Evolutionary conservation across 1,284 basidiomycete species (phyloP), one percentile per base, ranked within the genome.

Genomic region (Caloboletus firmus): DNA sequence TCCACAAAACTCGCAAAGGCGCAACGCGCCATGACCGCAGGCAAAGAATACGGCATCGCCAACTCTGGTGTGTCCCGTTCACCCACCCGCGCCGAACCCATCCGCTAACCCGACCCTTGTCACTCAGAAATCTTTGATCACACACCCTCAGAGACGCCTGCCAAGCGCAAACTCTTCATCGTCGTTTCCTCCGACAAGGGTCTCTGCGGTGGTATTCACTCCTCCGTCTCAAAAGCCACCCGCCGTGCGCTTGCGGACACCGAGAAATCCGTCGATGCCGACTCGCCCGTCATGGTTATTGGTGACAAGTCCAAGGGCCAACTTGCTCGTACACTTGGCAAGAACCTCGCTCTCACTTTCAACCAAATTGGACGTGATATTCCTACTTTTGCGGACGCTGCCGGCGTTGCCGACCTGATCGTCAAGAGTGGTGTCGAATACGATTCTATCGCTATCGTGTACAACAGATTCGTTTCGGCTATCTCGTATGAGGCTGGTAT

Each of bases 121-220:
- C 49, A 18, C 40, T n/a, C 74, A 94, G 92, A 94, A 82, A 80
- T 95, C 63, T 94, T 92, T 77, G 76, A 83, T 59, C 81, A 93
- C 72, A 75, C 89, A 32, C 76, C 84, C 45, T 74, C 83, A 17
- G 83, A 88, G 68, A 80, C 81, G 54, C 72, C 81, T 12, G 73
- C 79, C 32, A 79, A 84, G 65, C 87, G 85, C 76, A 89, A 91
- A 69, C 89, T 98, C 63, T 93, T 95, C 79, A 75, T 99, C 63
- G 91, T 95, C 73, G 76, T 96, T 67, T 97, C 96, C 46, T 98
- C 95, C 55, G 96, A 99, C 86, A 96, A 97, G 80, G 96, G 97
- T 78, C 92, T 99, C 56, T 99, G 96, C 74, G 97, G 97, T 78
- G 97, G 97, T 85, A 98, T 99, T 71, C 96, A 99, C 82, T 98